Percentiles rank a stretch among this genome's conserved stretches.
Evolutionary conservation across 2,329 filamentous ascomycete genomes (phyloP).

Genomic region (Paraphaeosphaeria minitans): DNA sequence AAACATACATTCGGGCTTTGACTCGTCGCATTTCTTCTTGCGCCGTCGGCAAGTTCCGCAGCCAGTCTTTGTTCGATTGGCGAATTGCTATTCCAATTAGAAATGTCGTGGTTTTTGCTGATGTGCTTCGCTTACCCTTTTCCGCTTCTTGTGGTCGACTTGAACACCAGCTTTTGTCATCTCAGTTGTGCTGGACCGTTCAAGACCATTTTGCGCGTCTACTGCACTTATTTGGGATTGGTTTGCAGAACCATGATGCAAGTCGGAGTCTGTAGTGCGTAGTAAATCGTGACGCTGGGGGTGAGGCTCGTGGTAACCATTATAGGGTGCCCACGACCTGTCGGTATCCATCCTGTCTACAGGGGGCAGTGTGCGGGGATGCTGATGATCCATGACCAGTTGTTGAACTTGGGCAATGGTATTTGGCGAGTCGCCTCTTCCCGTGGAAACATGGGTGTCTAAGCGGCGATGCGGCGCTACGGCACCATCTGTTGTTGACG

Average conservation of each 20-base stretch:
- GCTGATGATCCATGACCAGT: constrained; percentile 28
- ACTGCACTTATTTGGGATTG: constrained; percentile 17
- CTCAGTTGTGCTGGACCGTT: constrained; percentile 43
- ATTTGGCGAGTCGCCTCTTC: constrained; percentile 36
- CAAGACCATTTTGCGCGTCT: constrained; percentile 22
- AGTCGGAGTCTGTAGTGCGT: constrained; percentile 26
- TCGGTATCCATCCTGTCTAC: constrained; percentile 34
- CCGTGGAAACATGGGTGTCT: constrained; percentile 43
- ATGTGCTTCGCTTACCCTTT: constrained; percentile 45
- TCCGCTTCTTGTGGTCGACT: constrained; percentile 52
- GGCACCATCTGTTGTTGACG: constrained; percentile 40
- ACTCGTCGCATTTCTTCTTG: constrained; percentile 98
- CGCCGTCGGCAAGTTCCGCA: constrained; percentile 89
- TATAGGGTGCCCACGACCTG: constrained; percentile 35
- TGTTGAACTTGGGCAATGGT: constrained; percentile 19
- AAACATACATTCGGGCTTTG: constrained; percentile 83
- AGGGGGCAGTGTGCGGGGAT: constrained; percentile 33
- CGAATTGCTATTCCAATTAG: constrained; percentile 67
- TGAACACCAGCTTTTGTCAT: constrained; percentile 51
- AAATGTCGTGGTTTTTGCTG: background rate
- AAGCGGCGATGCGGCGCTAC: constrained; percentile 46
- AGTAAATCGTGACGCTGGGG: constrained; percentile 31
- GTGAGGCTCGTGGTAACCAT: constrained; percentile 27
- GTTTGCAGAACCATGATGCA: constrained; percentile 18
- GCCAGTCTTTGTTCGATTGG: constrained; percentile 93